Conservation (phyloP, 345 rosid genomes). For the Acer negundo region DNA sequence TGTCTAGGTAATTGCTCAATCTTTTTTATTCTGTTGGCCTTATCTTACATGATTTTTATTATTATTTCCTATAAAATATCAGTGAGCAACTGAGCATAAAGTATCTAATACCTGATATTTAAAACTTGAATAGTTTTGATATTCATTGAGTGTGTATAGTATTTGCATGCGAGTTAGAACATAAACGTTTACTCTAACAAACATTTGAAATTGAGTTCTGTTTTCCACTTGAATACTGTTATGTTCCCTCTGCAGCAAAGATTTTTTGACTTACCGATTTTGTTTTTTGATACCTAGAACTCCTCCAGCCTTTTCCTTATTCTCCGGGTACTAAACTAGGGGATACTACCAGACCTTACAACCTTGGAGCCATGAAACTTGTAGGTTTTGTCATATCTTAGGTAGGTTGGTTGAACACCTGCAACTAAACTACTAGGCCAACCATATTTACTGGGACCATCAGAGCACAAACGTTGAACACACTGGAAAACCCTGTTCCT, state of each 20-base stretch:
- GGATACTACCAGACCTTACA: not conserved
- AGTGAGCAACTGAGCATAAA: not conserved
- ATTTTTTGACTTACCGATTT: not conserved
- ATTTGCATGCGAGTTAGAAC: not conserved
- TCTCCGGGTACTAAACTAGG: not conserved
- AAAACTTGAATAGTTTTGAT: not conserved
- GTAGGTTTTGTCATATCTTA: not conserved
- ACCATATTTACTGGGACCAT: not conserved
- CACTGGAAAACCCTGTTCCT: not conserved
- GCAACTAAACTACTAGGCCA: not conserved
- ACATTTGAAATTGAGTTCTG: not conserved
- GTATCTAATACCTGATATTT: not conserved
- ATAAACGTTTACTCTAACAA: not conserved
- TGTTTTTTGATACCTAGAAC: not conserved
- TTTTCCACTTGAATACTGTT: not conserved
- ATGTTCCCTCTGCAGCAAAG: not conserved
- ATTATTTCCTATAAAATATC: not conserved
- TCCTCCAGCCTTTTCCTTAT: not conserved
- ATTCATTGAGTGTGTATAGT: not conserved
- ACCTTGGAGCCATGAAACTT: not conserved
- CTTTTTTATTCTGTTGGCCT: not conserved
- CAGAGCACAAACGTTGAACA: not conserved
- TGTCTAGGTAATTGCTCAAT: constrained; percentile 65
- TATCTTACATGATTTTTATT: not conserved
- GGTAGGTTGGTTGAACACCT: not conserved